These are phyloP conservation scores for Heliocybe sulcata DNA, from an alignment of 1,284 basidiomycete species.

Conservation along the genomic window DNA sequence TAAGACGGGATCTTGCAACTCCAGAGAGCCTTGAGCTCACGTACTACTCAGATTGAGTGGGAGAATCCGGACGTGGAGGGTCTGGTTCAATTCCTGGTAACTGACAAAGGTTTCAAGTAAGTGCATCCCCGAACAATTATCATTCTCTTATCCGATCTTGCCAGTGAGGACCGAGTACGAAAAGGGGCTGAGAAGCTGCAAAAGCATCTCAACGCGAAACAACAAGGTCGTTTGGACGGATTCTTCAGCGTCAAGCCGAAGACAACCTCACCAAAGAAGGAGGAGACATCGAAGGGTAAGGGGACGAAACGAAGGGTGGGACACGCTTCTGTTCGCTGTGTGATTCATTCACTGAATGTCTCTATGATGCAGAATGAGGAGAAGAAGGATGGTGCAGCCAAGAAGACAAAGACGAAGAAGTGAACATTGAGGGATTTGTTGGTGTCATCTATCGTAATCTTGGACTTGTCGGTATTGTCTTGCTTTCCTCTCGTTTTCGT, in stretches of 20 bases:
- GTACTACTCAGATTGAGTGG: conserved; percentile 78
- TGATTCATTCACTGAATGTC: conserved; percentile 13
- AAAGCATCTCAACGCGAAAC: conserved; percentile 85
- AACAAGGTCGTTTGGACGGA: conserved; percentile 93
- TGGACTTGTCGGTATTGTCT: background rate
- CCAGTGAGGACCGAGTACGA: conserved; percentile 92
- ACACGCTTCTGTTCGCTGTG: background rate
- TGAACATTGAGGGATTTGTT: too few species aligned
- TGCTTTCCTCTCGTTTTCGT: background rate
- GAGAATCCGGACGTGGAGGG: conserved; percentile 91
- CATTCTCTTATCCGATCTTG: conserved; percentile 4
- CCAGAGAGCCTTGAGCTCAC: background rate
- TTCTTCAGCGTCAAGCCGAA: conserved; percentile 81
- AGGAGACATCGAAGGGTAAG: conserved; percentile 23
- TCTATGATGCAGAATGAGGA: conserved; percentile 18
- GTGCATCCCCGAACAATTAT: conserved; percentile 9
- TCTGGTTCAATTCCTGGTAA: conserved; percentile 90
- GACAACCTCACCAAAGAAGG: conserved; percentile 37
- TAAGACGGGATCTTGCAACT: conserved; percentile 22
- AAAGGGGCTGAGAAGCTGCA: conserved; percentile 91
- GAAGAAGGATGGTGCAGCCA: conserved; percentile 25
- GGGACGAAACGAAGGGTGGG: conserved; percentile 69
- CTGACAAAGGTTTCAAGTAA: conserved; percentile 95
- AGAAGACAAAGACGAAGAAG: conserved; percentile 43
- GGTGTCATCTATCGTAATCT: background rate